Conservation (phyloP, 140 eudicot genomes). For the Erigeron philadelphicus region DNA sequence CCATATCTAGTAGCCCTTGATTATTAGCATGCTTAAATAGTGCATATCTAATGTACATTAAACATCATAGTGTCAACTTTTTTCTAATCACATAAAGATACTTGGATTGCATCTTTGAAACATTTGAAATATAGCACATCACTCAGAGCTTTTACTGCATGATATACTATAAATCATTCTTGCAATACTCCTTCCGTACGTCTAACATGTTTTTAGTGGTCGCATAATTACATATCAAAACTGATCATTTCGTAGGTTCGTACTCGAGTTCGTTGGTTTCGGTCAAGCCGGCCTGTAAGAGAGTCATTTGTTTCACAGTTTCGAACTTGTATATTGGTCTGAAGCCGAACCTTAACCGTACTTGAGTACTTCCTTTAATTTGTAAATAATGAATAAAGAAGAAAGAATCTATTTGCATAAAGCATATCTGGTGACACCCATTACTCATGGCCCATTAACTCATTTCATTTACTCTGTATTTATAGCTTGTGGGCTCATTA, state of each 20-base stretch:
- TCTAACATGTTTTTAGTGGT: no score
- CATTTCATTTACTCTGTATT: conserved; percentile 23
- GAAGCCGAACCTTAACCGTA: neutral
- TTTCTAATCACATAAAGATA: conserved; percentile 23
- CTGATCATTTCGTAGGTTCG: no score
- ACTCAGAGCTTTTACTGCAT: neutral
- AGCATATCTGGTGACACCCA: conserved; percentile 32
- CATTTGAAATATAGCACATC: neutral
- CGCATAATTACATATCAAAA: no score
- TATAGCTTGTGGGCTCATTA: conserved; percentile 31
- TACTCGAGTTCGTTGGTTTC: no score
- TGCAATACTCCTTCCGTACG: neutral
- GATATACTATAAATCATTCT: neutral
- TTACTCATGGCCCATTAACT: conserved; percentile 27
- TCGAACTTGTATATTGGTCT: no score
- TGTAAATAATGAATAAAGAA: no score
- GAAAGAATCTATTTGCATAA: conserved; percentile 20
- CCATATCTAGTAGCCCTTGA: conserved; percentile 25
- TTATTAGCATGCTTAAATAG: conserved; percentile 36
- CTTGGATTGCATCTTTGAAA: conserved; percentile 19
- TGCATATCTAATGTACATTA: conserved; percentile 40
- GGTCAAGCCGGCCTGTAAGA: no score
- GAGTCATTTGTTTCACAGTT: no score
- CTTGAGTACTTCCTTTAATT: neutral
- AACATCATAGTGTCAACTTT: conserved; percentile 28